Evolutionary conservation across 371 early-diverging fungal genomes (phyloP).

Genomic region (Mucor circinelloides): DNA sequence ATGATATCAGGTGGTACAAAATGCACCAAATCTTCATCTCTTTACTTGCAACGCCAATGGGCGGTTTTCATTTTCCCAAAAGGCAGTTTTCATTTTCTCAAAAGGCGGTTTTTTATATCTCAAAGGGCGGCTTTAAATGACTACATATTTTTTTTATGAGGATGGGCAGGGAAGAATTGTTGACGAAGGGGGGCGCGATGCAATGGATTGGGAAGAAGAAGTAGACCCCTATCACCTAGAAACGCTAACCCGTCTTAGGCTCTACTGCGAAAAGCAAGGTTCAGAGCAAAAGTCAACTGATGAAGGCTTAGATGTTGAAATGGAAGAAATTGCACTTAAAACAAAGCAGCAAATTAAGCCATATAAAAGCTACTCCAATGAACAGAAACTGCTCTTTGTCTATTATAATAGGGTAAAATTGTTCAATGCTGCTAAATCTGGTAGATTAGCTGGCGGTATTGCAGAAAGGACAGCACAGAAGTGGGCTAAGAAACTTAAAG

Average conservation of each 20-base stretch:
- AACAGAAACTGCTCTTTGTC: conserved; percentile 17
- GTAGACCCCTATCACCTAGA: not conserved
- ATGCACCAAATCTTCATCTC: too few species aligned
- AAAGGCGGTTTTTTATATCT: not conserved
- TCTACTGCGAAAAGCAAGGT: conserved; percentile 11
- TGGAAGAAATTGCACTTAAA: conserved; percentile 15
- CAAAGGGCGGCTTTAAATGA: not conserved
- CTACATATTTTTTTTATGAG: conserved; percentile 10
- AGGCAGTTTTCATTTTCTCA: too few species aligned
- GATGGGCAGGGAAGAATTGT: conserved; percentile 11
- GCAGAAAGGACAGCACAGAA: too few species aligned
- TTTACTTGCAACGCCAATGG: not conserved
- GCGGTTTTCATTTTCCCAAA: too few species aligned
- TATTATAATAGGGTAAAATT: conserved; percentile 17
- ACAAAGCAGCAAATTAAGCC: not conserved
- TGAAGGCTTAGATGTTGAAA: conserved; percentile 13
- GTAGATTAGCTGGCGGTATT: conserved; percentile 15
- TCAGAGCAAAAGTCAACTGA: conserved; percentile 2
- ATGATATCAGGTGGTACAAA: too few species aligned
- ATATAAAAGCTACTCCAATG: conserved; percentile 12
- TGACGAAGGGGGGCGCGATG: conserved; percentile 2
- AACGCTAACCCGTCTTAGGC: conserved; percentile 5
- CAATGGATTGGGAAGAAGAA: conserved; percentile 14
- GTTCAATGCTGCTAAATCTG: conserved; percentile 13
- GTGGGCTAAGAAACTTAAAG: too few species aligned